Base-by-base conservation (phyloP, 441 rosid species). In the Euphorbia corollata region DNA sequence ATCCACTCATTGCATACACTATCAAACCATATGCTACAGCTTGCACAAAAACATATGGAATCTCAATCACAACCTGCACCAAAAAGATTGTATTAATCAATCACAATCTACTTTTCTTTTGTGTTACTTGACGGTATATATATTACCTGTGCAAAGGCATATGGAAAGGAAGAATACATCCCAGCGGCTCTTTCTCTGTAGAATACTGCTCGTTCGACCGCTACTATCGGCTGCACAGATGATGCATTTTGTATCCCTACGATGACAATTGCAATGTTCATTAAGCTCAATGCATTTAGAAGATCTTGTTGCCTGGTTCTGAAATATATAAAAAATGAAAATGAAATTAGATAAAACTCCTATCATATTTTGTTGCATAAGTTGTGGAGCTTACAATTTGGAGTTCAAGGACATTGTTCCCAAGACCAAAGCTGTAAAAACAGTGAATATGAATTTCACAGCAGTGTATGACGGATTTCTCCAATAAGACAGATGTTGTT, bases 151-250 rank as follows among this genome's bases (percentile, higher is more conserved):
- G 81, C 88, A 20, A 82, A 64, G 8, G 92, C 95, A 70, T 84
- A 88, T 18, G 95, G 88, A 70, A 87, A 59, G 51, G 51, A 2
- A 11, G 51, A 47, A 13, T 47, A 47, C 51, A 47, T 13, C 23
- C 96, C 87, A 8, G 92, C 97, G 27, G 89, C 91, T 71, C 81
- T 83, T 76, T 88, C 95, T 66, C 95, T 79, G 19, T 88, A 88
- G 58, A 84, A 88, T 8, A 90, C 92, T 0, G 78, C 81, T 38
- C 95, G 27, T 70, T 90, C 97, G 22, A 85, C 55, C 15, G 82
- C 78, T 0, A 83, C 85, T 15, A 85, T 78, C 0, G 91, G 91
- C 71, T 83, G 97, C 32, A 85, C 85, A 0, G 89, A 63, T 0
- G 82, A n/a, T 60, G 85, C 76, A 74, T 86, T 88, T 74, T 88